Conservation (phyloP, 2,329 filamentous ascomycete species). For the Colletotrichum tofieldiae region DNA sequence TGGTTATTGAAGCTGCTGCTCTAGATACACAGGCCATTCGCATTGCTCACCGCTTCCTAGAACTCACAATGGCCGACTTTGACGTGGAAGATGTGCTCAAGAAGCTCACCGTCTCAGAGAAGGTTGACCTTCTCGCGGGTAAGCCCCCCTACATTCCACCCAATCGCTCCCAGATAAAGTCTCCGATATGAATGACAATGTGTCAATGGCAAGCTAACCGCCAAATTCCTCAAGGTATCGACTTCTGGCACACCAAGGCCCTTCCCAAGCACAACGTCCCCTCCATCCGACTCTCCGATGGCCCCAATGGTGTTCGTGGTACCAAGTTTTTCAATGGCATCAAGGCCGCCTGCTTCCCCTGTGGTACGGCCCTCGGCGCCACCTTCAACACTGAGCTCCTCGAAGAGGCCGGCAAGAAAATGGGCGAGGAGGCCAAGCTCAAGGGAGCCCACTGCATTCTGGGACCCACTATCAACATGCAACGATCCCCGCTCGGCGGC, state of each 20-base stretch:
- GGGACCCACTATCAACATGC: conserved; percentile 76
- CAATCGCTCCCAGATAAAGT: neutral
- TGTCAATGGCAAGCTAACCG: neutral
- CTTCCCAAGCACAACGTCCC: conserved; percentile 74
- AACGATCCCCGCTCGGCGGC: conserved; percentile 72
- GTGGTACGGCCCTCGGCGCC: conserved; percentile 70
- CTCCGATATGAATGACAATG: too few species aligned
- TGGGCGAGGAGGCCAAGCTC: conserved; percentile 68
- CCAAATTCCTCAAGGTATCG: conserved; percentile 62
- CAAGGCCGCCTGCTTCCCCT: conserved; percentile 73
- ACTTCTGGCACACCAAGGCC: conserved; percentile 79
- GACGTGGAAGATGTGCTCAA: conserved; percentile 69
- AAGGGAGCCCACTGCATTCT: conserved; percentile 73
- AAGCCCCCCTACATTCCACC: conserved; percentile 27
- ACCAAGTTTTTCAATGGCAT: conserved; percentile 78
- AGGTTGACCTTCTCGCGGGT: conserved; percentile 69
- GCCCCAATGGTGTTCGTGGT: conserved; percentile 79
- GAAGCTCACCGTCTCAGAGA: conserved; percentile 68
- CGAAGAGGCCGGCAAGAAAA: conserved; percentile 64
- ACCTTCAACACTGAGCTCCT: conserved; percentile 71
- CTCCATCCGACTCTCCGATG: conserved; percentile 76
- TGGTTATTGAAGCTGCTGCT: conserved; percentile 3
- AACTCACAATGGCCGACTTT: conserved; percentile 57
- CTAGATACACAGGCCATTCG: conserved; percentile 9
- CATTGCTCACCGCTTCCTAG: neutral